Conservation (phyloP, 2,329 filamentous ascomycete species). For the Neofusicoccum parvum region DNA sequence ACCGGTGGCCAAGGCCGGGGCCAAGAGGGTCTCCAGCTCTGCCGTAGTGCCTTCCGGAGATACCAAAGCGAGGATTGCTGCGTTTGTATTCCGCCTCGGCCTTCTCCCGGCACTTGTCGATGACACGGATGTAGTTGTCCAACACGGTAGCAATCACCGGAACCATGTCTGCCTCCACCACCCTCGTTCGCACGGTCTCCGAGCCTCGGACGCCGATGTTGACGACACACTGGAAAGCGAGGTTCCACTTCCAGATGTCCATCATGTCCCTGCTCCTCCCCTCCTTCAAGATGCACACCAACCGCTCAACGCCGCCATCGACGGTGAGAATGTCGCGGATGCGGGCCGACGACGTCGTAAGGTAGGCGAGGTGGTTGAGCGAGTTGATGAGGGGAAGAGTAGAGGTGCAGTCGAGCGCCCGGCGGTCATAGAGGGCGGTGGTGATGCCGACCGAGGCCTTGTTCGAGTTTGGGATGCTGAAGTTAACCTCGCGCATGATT, state of each 20-base stretch:
- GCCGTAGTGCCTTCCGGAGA: conserved; percentile 43
- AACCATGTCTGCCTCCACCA: conserved; percentile 98
- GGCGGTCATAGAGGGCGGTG: conserved; percentile 94
- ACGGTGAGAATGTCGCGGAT: conserved; percentile 98
- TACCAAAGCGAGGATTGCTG: conserved; percentile 48
- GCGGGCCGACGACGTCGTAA: conserved; percentile 94
- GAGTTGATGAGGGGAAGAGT: conserved; percentile 98
- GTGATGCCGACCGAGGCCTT: conserved; percentile 99
- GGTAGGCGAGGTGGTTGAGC: conserved; percentile 95
- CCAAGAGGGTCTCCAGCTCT: conserved; percentile 41
- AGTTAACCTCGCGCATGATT: conserved; percentile 98
- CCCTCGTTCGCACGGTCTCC: conserved; percentile 87
- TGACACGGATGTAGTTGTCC: conserved; percentile 96
- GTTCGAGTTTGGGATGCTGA: conserved; percentile 98
- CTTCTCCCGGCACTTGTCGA: conserved; percentile 87
- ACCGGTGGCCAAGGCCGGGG: conserved; percentile 37
- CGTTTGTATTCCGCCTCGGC: conserved; percentile 76
- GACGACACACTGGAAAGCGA: conserved; percentile 98
- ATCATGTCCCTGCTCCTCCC: conserved; percentile 97
- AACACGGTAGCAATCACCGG: conserved; percentile 97
- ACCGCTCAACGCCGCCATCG: conserved; percentile 94
- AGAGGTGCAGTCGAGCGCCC: conserved; percentile 96
- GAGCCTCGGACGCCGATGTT: conserved; percentile 97
- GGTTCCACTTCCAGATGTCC: conserved; percentile 99
- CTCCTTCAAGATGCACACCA: conserved; percentile 97